Evolutionary conservation across 2,329 filamentous ascomycete genomes (phyloP), one percentile per base, ranked within the genome.

Genomic region (Aspergillus felis): DNA sequence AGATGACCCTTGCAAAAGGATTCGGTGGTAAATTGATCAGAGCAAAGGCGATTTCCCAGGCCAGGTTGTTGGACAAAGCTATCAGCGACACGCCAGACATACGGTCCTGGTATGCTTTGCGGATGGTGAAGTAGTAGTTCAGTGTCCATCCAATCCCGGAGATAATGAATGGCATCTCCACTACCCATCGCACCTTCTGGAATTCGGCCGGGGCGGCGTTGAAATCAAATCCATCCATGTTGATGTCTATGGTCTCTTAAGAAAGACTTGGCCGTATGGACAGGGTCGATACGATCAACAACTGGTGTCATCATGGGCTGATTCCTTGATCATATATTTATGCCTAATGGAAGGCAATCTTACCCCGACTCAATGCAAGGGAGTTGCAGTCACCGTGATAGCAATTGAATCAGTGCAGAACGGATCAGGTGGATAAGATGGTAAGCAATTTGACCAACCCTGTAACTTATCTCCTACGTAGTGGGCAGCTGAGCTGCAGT

Each of bases 141-240:
- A 53, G 9, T 4, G 53, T 17, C 50, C 50, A 57, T 32, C 50
- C 42, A 2, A 35, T 28, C 27, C 55, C 55, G 14, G 55, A 50
- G 50, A 53, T 9, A 7, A 48, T 22, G 28, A 57, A 28, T 7
- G 53, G 12, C 1, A 9, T 22, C 8, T 38, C 20, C 22, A 53
- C 12, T 14, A 53, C 1, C 9, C 27, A 27, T 12, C 46, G 50
- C 29, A 57, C 50, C 2, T 50, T 8, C 32, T 57, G 42, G 9
- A 53, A 57, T 25, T 57, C 50, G 2, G 14, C n/a, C 4, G 55
- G 55, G 0, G 50, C 55, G 3, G 41, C 3, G n/a, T 53, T 20
- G 10, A 57, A 53, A 22, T 53, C 50, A 14, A 46, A 53, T 53
- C 29, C 55, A 14, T 57, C 55, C 55, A 57, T 57, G 12, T 17